A percentile compares a stretch with the other conserved stretches of the same genome.
Evolutionary conservation across 108 stramenopile genomes (phyloP).

Genomic region (Schizochytrium sp.): DNA sequence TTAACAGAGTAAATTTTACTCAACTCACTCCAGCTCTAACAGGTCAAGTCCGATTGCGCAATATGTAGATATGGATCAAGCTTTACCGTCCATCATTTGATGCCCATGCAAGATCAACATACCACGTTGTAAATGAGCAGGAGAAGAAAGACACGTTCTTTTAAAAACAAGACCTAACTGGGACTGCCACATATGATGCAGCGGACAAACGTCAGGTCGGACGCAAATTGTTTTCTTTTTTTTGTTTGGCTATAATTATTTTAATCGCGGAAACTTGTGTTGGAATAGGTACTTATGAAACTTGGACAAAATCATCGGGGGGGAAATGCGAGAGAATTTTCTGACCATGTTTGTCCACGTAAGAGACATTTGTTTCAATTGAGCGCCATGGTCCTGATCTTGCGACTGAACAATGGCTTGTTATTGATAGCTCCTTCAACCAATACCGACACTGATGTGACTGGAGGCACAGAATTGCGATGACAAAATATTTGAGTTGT

Average conservation of each 20-base stretch:
- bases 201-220: not conserved
- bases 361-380: not conserved
- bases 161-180: not conserved
- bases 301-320: not conserved
- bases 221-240: not conserved
- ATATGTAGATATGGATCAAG: not conserved
- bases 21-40: too few relatives aligned
- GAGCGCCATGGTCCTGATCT: not conserved
- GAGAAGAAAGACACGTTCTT: not conserved
- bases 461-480: not conserved
- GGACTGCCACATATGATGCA: not conserved
- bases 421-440: not conserved
- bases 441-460: slow-evolving; percentile 6
- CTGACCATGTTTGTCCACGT: not conserved
- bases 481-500: not conserved
- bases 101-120: not conserved
- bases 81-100: not conserved
- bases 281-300: not conserved
- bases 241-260: not conserved
- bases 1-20: too few relatives aligned
- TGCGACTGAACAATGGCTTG: not conserved
- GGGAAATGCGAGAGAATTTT: not conserved
- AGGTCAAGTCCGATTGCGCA: too few relatives aligned
- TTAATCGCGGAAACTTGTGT: not conserved
- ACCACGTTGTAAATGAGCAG: not conserved